Conservation (phyloP, 176 grass and related monocot species). For the Metroxylon sagu region DNA sequence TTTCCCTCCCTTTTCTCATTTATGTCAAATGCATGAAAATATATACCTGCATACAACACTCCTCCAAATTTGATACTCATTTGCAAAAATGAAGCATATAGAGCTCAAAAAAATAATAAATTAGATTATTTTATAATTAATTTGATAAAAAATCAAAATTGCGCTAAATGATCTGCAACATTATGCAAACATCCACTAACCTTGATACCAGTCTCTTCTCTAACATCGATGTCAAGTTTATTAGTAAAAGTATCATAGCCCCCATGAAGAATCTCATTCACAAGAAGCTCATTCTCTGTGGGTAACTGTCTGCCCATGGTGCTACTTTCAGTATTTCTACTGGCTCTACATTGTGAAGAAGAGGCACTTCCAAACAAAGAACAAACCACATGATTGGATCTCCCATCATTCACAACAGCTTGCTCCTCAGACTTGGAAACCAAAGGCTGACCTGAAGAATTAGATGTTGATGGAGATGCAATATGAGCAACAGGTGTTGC, state of each 20-base stretch:
- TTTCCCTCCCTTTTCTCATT: too few species aligned
- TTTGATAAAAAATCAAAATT: too few species aligned
- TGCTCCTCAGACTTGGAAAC: slow-evolving; percentile 17
- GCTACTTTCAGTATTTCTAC: neutral
- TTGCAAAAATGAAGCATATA: too few species aligned
- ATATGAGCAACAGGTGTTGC: slow-evolving; percentile 51
- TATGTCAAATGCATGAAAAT: too few species aligned
- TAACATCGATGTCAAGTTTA: slow-evolving; percentile 27
- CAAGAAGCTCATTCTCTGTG: slow-evolving; percentile 70
- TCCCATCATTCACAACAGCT: slow-evolving; percentile 7
- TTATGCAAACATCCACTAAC: slow-evolving; percentile 18
- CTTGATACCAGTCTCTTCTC: slow-evolving; percentile 42
- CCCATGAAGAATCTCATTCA: slow-evolving; percentile 90
- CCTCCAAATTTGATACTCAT: too few species aligned
- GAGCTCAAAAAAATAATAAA: too few species aligned
- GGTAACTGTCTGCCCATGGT: slow-evolving; percentile 4
- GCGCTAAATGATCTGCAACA: too few species aligned
- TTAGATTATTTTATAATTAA: too few species aligned
- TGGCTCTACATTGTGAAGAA: slow-evolving; percentile 10
- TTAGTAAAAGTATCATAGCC: slow-evolving; percentile 22
- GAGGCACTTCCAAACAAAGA: slow-evolving; percentile 35
- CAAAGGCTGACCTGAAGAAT: slow-evolving; percentile 20
- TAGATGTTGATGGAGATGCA: slow-evolving; percentile 35
- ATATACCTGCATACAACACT: too few species aligned
- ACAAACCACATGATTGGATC: slow-evolving; percentile 35